These are phyloP conservation scores for Phytophthora cryptogea DNA, from an alignment of 352 stramenopile genomes.

Conservation along the genomic window DNA sequence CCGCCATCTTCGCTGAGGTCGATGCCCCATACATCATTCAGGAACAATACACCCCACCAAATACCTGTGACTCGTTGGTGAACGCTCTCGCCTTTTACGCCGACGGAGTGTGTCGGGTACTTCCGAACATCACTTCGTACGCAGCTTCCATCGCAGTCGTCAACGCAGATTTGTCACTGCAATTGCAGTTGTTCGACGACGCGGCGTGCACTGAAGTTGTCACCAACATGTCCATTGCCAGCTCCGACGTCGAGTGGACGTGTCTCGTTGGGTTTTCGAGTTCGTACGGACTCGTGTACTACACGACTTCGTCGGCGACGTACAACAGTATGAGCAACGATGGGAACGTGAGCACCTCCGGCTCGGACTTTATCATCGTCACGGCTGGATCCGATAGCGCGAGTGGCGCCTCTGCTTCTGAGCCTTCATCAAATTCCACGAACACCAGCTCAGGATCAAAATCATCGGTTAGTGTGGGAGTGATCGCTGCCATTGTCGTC, in stretches of 20 bases:
- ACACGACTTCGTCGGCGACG: conserved; percentile 15
- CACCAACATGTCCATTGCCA: conserved; percentile 10
- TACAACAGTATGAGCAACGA: conserved; percentile 13
- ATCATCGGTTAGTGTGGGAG: conserved; percentile 18
- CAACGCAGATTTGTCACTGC: conserved; percentile 13
- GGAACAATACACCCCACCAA: conserved; percentile 24
- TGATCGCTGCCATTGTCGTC: conserved; percentile 24
- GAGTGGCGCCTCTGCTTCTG: neutral
- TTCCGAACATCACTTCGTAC: conserved; percentile 21
- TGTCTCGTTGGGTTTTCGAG: conserved; percentile 21
- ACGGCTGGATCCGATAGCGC: conserved; percentile 7
- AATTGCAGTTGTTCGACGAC: conserved; percentile 24
- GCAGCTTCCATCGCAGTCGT: conserved; percentile 15
- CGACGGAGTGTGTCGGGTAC: conserved; percentile 17
- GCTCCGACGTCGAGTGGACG: conserved; percentile 17
- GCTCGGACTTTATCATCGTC: conserved; percentile 22
- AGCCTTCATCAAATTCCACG: neutral
- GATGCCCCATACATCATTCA: conserved; percentile 25
- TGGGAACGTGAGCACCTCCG: conserved; percentile 7
- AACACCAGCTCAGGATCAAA: neutral
- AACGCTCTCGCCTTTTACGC: conserved; percentile 25
- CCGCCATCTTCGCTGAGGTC: conserved; percentile 13
- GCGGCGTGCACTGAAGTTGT: conserved; percentile 10
- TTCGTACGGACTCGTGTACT: conserved; percentile 23
- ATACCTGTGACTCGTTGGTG: conserved; percentile 20